Base-by-base conservation (phyloP, 331 rosid genomes). In the Acacia pycnantha region DNA sequence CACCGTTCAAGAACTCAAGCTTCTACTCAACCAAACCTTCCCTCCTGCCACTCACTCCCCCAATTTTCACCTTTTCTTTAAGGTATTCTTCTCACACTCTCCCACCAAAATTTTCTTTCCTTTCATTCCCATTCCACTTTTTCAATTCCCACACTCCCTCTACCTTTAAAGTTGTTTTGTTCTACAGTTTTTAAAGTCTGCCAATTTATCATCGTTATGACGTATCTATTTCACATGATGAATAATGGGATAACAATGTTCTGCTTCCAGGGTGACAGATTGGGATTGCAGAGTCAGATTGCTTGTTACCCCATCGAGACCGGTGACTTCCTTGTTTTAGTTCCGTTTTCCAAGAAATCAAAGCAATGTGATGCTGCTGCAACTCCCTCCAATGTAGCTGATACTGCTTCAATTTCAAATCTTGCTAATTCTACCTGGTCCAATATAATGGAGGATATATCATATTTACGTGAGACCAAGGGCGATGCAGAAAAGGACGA, bases 61-160 rank as follows among this genome's bases (percentile, higher is more conserved):
- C 84, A 86, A 86, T 88, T 95, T 95, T 73, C 98, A 95, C 85
- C 92, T 92, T 21, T 95, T 92, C 51, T 88, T 84, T 83, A 89
- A 89, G 99, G 98, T 58, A 82, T 56, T 19, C 68, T 22, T 10
- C 35, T n/a, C 62, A 12, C 16, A 69, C 47, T 66, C 8, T 68
- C 29, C 21, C 4, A 7, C 8, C 4, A 11, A 2, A 2, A 6
- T 82, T 62, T 64, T 33, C 65, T 29, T n/a, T 67, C 51, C 65
- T 19, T n/a, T 67, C 40, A 40, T 58, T 35, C 59, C 67, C n/a
- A 41, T 70, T 16, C 31, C 68, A 27, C 13, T 27, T 14, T 21
- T 74, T 67, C 27, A 12, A 3, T 24, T 24, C 62, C 16, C 18
- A 4, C 73, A 11, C 73, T 4, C 18, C 4, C 47, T 40, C 26